Evolutionary conservation across 345 rosid genomes (phyloP).

Genomic region (Microthlaspi erraticum): DNA sequence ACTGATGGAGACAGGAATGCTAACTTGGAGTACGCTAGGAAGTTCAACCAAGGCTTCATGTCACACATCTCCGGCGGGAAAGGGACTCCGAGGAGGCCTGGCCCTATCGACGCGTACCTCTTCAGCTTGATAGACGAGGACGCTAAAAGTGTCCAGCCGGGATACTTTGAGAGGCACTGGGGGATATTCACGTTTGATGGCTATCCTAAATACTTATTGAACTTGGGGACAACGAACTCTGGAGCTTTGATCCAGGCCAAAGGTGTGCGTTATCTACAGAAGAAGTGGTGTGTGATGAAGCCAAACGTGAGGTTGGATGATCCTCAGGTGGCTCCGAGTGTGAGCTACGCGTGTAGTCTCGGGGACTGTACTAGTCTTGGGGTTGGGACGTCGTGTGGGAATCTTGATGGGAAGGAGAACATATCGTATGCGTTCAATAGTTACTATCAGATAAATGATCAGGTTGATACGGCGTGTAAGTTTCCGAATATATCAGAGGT

Average conservation of each 20-base stretch:
- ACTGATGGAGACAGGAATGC: slow-evolving; percentile 89
- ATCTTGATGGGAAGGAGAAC: slow-evolving; percentile 60
- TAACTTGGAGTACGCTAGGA: slow-evolving; percentile 66
- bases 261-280: slow-evolving; percentile 54
- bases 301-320: slow-evolving; percentile 65
- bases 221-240: slow-evolving; percentile 80
- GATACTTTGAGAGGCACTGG: slow-evolving; percentile 94
- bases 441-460: slow-evolving; percentile 82
- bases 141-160: slow-evolving; percentile 77
- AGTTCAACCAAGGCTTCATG: slow-evolving; percentile 91
- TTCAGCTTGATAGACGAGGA: slow-evolving; percentile 91
- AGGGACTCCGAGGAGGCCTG: slow-evolving; percentile 86
- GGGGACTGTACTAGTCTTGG: slow-evolving; percentile 94
- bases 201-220: slow-evolving; percentile 65
- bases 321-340: slow-evolving; percentile 63
- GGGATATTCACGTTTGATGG: slow-evolving; percentile 85
- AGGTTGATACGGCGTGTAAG: slow-evolving; percentile 75
- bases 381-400: slow-evolving; percentile 80
- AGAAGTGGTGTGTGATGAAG: slow-evolving; percentile 88
- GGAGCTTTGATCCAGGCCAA: slow-evolving; percentile 63
- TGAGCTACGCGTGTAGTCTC: slow-evolving; percentile 78
- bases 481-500: slow-evolving; percentile 68
- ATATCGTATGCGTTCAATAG: slow-evolving; percentile 92
- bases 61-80: slow-evolving; percentile 69
- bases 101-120: slow-evolving; percentile 73